Base-by-base conservation (phyloP, 306 rosid species). In the Acacia crassicarpa region DNA sequence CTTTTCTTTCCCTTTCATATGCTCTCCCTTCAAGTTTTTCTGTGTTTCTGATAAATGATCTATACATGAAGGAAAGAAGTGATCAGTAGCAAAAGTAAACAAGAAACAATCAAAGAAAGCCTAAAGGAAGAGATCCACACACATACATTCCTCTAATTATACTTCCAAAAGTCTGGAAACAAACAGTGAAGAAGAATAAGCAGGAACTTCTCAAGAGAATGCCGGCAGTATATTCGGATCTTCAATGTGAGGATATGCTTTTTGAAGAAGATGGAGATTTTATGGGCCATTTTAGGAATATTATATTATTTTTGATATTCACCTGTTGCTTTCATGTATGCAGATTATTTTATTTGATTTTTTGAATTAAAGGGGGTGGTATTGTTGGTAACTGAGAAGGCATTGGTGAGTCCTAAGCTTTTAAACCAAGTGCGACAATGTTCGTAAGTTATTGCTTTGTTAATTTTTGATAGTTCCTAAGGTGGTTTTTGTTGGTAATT, bases 191-290 rank as follows among this genome's bases (percentile, higher is more conserved):
- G 59, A 14, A 45, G 40, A 45, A 58, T 41, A 63, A 69, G 82
- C 14, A 10, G 65, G 54, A 80, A 69, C 77, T 41, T 69, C 81
- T 48, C 40, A 3, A 38, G 65, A 25, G 69, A 69, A 22, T 15
- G 69, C 13, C 12, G 4, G 54, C 35, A 58, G 86, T 63, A 83
- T 83, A 86, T 83, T 86, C 83, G 67, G 66, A 77, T 83, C 66
- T 77, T 22, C 66, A 71, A 25, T 51, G 76, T 10, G 22, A 67
- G 75, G 78, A 9, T 9, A 58, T 58, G 65, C 65, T 10, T 5
- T 22, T 6, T 45, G 22, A 71, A 8, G 69, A 54, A 13, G 20
- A 38, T 8, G 79, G 17, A 58, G 65, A n/a, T n/a, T 74, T 75
- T 48, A 58, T 20, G 77, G 19, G 20, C 69, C 38, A 19, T 3